These are phyloP conservation scores for Mycena galericulata DNA, from an alignment of 768 basidiomycete genomes.

Conservation along the genomic window DNA sequence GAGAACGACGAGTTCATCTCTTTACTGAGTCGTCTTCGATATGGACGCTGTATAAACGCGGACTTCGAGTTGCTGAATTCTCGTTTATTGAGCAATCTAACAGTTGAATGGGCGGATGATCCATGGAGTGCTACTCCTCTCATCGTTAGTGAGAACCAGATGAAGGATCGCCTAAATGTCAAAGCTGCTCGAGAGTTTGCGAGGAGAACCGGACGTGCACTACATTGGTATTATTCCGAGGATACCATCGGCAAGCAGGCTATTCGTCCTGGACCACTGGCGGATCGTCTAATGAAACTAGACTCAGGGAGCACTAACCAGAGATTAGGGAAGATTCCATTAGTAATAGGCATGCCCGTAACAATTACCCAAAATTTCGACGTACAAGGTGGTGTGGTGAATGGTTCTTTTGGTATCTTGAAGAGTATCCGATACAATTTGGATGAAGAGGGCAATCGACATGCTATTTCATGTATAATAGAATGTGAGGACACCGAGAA, in stretches of 20 bases:
- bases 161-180: constrained; percentile 5
- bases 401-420: constrained; percentile 38
- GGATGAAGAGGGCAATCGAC: constrained; percentile 28
- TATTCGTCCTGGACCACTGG: not conserved
- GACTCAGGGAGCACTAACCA: constrained; percentile 31
- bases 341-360: constrained; percentile 48
- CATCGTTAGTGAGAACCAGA: not conserved
- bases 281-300: not conserved
- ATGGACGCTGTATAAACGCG: constrained; percentile 31
- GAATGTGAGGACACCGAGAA: constrained; percentile 9
- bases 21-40: not conserved
- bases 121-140: constrained; percentile 21
- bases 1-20: constrained; percentile 7
- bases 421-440: constrained; percentile 31
- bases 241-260: not conserved
- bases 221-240: constrained; percentile 7
- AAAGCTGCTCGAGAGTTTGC: not conserved
- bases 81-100: constrained; percentile 2
- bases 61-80: constrained; percentile 31
- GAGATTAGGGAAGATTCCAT: constrained; percentile 36
- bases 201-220: not conserved
- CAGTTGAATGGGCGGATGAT: not conserved
- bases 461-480: constrained; percentile 38
- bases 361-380: constrained; percentile 44
- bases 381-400: constrained; percentile 40